Evolutionary conservation across 1,284 basidiomycete species (phyloP).

Genomic region (Rhodotorula sp.): DNA sequence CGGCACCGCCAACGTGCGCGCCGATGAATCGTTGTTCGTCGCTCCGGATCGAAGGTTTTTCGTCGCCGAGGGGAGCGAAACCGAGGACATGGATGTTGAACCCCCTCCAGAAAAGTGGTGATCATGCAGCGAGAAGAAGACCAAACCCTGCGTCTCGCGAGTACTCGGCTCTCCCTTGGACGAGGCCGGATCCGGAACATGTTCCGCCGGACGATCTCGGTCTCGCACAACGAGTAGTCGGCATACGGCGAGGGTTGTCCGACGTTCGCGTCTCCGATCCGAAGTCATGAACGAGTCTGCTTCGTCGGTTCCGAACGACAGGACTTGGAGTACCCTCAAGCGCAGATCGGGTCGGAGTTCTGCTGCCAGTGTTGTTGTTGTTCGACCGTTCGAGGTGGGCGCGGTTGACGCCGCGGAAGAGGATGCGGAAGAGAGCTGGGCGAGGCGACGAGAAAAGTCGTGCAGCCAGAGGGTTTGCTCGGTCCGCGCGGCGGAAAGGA

Average conservation of each 20-base stretch:
- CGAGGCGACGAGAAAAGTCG: constrained; percentile 19
- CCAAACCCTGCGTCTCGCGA: constrained; percentile 20
- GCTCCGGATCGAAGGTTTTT: background rate
- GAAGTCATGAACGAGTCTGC: background rate
- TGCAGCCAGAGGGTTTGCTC: constrained; percentile 31
- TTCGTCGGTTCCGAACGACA: background rate
- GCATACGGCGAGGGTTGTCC: background rate
- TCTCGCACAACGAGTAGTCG: background rate
- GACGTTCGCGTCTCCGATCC: background rate
- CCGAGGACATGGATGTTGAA: background rate
- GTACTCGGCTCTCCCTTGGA: too few species aligned
- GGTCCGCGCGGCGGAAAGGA: constrained; percentile 17
- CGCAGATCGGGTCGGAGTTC: constrained; percentile 9
- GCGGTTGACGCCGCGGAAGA: background rate
- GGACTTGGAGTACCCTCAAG: background rate
- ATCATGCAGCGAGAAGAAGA: constrained; percentile 32
- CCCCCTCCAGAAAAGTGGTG: background rate
- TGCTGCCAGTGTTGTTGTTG: background rate
- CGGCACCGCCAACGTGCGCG: constrained; percentile 6
- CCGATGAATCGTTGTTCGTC: too few species aligned
- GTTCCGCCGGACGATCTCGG: background rate
- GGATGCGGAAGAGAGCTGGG: background rate
- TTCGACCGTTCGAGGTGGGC: background rate
- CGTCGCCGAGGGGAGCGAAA: background rate
- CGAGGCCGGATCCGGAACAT: too few species aligned